Evolutionary conservation across 176 grass and related monocot genomes (phyloP), one percentile per base, ranked within the genome.

Genomic region (Rhynchospora pubera): DNA sequence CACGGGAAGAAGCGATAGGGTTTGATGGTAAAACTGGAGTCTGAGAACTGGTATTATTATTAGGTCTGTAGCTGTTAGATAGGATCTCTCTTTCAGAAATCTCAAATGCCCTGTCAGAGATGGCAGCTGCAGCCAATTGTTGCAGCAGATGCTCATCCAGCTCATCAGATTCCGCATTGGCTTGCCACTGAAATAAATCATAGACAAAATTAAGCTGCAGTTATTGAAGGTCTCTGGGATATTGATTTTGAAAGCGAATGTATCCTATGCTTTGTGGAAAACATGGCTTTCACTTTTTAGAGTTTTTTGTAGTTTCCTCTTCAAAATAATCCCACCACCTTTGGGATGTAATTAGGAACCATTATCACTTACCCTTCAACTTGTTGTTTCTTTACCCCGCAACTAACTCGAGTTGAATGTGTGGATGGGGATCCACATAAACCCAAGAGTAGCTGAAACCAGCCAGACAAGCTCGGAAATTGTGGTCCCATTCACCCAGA

Each of bases 131-230:
- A 71, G 92, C 89, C 47, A 99, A 85, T 84, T 90, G 97, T 65
- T 91, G 93, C 11, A 99, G 78, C 83, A 99, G 94, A 84, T 82
- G 89, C 86, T 96, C 97, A 82, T 90, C 87, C 76, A 99, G 89
- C 75, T 88, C 91, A 87, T 84, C 91, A 87, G 92, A 87, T 88
- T 91, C 90, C 62, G 72, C 81, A 84, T 81, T 87, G 30, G 82
- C 89, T 63, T 91, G 78, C 77, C 91, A 85, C 93, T 96, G 86
- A 72, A 94, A 74, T 57, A 51, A 83, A 82, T 32, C 21, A 5
- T 66, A 28, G 23, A 64, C 19, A 28, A 43, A 79, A 16, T 58
- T 58, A 60, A 63, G 58, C n/a, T 81, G 57, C 30, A 26, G 18
- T 30, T 7, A 22, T 64, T 81, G 13, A 56, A 56, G 72, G 23